Evolutionary conservation across 345 rosid species (phyloP).

Genomic region (Noccaea caerulescens): DNA sequence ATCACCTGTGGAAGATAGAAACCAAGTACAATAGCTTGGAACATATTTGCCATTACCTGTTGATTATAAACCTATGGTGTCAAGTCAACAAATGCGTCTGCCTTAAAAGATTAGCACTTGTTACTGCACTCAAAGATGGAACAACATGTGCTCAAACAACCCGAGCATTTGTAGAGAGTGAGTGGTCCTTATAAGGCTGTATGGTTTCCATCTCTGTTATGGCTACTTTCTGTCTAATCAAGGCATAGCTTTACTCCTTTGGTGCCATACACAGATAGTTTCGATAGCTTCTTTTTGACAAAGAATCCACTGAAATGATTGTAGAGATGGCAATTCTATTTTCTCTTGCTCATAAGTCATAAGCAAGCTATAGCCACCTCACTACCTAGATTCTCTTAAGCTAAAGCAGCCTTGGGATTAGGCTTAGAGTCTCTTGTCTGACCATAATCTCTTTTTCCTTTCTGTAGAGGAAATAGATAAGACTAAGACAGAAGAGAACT

Average conservation of each 20-base stretch:
- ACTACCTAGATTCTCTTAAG: slow-evolving; percentile 14
- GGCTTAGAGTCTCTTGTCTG: slow-evolving; percentile 5
- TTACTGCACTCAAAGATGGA: slow-evolving; percentile 40
- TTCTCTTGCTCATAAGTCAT: slow-evolving; percentile 24
- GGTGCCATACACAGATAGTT: slow-evolving; percentile 39
- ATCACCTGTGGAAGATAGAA: slow-evolving; percentile 39
- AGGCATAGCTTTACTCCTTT: slow-evolving; percentile 30
- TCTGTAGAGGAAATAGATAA: neutral
- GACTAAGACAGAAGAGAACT: neutral
- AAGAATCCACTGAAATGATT: slow-evolving; percentile 27
- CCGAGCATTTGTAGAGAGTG: slow-evolving; percentile 33
- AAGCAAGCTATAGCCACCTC: slow-evolving; percentile 31
- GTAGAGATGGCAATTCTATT: slow-evolving; percentile 13
- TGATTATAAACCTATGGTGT: slow-evolving; percentile 39
- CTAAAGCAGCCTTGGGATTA: slow-evolving; percentile 18
- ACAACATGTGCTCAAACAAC: slow-evolving; percentile 42
- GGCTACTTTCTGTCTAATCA: slow-evolving; percentile 44
- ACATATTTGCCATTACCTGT: slow-evolving; percentile 32
- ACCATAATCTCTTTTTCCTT: too few relatives aligned
- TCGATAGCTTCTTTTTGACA: slow-evolving; percentile 33
- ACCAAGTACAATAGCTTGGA: slow-evolving; percentile 16
- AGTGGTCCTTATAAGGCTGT: slow-evolving; percentile 39
- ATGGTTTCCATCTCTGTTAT: slow-evolving; percentile 32
- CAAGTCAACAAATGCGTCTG: slow-evolving; percentile 40
- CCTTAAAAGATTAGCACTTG: slow-evolving; percentile 34